Evolutionary conservation across 345 rosid species (phyloP).

Genomic region (Leavenworthia alabamica): DNA sequence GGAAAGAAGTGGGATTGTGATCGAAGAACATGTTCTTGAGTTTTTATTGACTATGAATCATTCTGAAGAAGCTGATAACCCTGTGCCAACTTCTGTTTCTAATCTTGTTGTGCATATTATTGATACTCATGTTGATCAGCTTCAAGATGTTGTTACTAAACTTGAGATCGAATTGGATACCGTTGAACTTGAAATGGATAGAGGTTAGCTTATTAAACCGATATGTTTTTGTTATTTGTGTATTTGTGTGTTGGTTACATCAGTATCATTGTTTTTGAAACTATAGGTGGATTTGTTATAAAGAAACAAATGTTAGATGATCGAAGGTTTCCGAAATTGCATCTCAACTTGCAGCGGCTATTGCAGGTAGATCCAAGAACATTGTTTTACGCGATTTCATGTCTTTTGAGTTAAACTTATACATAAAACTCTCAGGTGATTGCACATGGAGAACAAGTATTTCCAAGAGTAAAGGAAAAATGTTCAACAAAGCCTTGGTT

Average conservation of each 20-base stretch:
- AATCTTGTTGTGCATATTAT: slow-evolving; percentile 85
- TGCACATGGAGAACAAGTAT: slow-evolving; percentile 93
- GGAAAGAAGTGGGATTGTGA: slow-evolving; percentile 65
- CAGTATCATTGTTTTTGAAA: not conserved
- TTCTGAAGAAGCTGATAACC: slow-evolving; percentile 97
- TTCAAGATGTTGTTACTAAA: slow-evolving; percentile 79
- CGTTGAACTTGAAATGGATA: slow-evolving; percentile 85
- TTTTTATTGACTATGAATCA: slow-evolving; percentile 93
- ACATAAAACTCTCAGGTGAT: slow-evolving; percentile 50
- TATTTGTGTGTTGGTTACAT: not conserved
- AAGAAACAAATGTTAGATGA: slow-evolving; percentile 94
- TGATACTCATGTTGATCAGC: slow-evolving; percentile 90
- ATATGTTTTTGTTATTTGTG: not conserved
- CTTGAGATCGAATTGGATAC: slow-evolving; percentile 88
- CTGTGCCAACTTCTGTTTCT: slow-evolving; percentile 77
- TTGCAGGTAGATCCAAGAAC: slow-evolving; percentile 52
- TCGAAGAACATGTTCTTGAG: slow-evolving; percentile 96
- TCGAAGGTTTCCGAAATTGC: slow-evolving; percentile 88
- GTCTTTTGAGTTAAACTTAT: not conserved
- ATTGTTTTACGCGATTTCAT: not conserved
- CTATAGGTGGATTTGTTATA: slow-evolving; percentile 69
- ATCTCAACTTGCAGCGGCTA: slow-evolving; percentile 85
- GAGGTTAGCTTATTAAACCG: slow-evolving; percentile 46
- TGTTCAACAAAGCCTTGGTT: slow-evolving; percentile 74
- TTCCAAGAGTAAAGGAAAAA: slow-evolving; percentile 85